These are phyloP conservation scores for Termitomyces sp. DNA, from an alignment of 768 basidiomycete species.

Conservation along the genomic window DNA sequence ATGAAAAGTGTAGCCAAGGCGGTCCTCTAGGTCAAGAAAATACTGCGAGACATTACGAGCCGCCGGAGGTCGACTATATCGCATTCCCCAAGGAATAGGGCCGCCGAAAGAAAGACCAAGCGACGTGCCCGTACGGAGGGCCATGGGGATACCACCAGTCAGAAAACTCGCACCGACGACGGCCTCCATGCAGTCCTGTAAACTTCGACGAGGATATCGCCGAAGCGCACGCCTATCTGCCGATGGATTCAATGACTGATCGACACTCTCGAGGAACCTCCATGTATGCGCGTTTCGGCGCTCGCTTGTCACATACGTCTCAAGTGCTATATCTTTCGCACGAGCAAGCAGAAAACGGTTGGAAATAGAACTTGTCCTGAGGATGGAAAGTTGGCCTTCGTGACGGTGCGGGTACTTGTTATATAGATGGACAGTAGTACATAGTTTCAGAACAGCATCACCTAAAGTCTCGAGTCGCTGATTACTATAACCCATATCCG, in stretches of 20 bases:
- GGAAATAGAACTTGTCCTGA: slow-evolving; percentile 61
- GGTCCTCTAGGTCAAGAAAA: slow-evolving; percentile 52
- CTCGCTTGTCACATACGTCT: slow-evolving; percentile 61
- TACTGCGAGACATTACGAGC: slow-evolving; percentile 35
- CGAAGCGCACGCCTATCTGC: slow-evolving; percentile 32
- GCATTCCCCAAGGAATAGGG: slow-evolving; percentile 56
- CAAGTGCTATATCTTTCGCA: slow-evolving; percentile 59
- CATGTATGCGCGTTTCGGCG: slow-evolving; percentile 47
- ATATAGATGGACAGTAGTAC: slow-evolving; percentile 70
- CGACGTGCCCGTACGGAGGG: slow-evolving; percentile 56
- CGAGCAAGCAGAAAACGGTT: slow-evolving; percentile 68
- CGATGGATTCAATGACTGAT: slow-evolving; percentile 21
- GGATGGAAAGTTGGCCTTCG: slow-evolving; percentile 72
- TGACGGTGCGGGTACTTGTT: slow-evolving; percentile 73
- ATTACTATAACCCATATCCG: slow-evolving; percentile 64
- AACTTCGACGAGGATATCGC: slow-evolving; percentile 56
- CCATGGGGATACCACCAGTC: slow-evolving; percentile 66
- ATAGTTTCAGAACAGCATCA: slow-evolving; percentile 76
- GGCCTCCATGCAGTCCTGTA: slow-evolving; percentile 90
- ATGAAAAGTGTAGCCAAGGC: slow-evolving; percentile 67
- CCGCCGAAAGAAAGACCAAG: slow-evolving; percentile 76
- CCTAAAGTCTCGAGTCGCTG: slow-evolving; percentile 86
- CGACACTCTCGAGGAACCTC: slow-evolving; percentile 43
- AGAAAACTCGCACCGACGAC: slow-evolving; percentile 72
- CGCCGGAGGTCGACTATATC: slow-evolving; percentile 36